Evolutionary conservation across 352 stramenopile genomes (phyloP).

Genomic region (Achlya hypogyna): DNA sequence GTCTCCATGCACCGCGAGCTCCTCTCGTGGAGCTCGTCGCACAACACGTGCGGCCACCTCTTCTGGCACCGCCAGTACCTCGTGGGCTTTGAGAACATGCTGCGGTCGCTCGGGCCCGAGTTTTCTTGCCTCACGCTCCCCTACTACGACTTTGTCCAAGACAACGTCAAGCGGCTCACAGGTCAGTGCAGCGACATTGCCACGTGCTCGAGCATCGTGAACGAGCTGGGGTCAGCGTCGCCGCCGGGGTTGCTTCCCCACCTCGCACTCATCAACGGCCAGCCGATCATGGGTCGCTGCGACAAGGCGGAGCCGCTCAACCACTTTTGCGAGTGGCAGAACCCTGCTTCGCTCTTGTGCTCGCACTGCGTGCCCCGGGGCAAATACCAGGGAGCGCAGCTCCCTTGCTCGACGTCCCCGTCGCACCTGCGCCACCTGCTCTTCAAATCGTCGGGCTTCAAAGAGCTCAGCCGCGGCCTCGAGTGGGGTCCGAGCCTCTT

Average conservation of each 20-base stretch:
- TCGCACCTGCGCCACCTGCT: background rate
- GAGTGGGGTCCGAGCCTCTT: constrained; percentile 1
- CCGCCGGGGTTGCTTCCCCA: background rate
- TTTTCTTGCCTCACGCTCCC: constrained; percentile 53
- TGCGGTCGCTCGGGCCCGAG: constrained; percentile 30
- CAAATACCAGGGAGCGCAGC: background rate
- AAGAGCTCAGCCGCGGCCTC: background rate
- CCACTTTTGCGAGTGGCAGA: background rate
- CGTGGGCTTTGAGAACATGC: constrained; percentile 65
- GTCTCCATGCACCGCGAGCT: constrained; percentile 44
- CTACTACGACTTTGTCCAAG: constrained; percentile 37
- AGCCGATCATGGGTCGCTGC: background rate
- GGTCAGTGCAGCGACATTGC: background rate
- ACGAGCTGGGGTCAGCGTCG: background rate
- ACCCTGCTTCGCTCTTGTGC: background rate
- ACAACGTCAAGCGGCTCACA: constrained; percentile 13
- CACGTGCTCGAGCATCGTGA: background rate
- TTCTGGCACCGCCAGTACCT: constrained; percentile 64
- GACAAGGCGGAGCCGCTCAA: background rate
- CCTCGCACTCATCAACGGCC: background rate
- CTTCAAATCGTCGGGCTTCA: background rate
- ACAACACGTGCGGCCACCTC: constrained; percentile 52
- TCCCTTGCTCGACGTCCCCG: background rate
- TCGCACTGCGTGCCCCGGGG: background rate
- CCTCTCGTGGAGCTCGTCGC: constrained; percentile 33